Base-by-base conservation (phyloP, 1,284 basidiomycete genomes). In the Trichosporon sp. region DNA sequence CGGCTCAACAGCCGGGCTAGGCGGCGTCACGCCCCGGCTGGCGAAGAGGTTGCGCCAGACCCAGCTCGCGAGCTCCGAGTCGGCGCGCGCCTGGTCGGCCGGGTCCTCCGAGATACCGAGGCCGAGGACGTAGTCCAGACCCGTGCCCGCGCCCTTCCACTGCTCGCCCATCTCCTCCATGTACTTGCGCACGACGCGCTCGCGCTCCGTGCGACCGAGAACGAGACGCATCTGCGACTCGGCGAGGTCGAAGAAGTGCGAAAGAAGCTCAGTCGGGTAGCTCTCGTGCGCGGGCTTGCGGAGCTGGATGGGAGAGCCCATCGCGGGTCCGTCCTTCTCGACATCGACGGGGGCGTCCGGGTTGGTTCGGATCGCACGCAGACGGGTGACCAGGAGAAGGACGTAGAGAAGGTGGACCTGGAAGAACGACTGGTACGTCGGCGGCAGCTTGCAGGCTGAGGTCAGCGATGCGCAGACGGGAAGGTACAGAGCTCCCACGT, bases 351-450 rank as follows among this genome's bases (percentile, higher is more conserved):
- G 59, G 90, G 74, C 31, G 19, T 71, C 61, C 11, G 78, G 76
- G 1, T 92, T 92, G 12, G 67, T 65, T 1, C 70, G 68, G 5
- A 99, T 89, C 0, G 93, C 90, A 12, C 96, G 92, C 32, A 98
- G 88, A 21, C 96, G 92, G 64, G 93, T 91, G 7, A 91, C 91
- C 65, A 98, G 89, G 71, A 98, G 87, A 90, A 96, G 94, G 69
- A 98, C 87, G 84, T 99, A 96, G 51, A 98, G 87, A 75, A 96
- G 94, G 61, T 94, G 95, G 68, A 98, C 87, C 35, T 94, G 94
- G 86, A 98, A 98, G 93, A 96, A 99, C 4, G 95, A 93, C 81
- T 98, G 96, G 83, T 98, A 98, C 0, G 96, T 98, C 6, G 91
- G 91, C 2, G 96, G 96, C 12, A 99, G 87, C 66, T 88, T 87